Evolutionary conservation across 345 rosid species (phyloP).

Genomic region (Arabis alpina): DNA sequence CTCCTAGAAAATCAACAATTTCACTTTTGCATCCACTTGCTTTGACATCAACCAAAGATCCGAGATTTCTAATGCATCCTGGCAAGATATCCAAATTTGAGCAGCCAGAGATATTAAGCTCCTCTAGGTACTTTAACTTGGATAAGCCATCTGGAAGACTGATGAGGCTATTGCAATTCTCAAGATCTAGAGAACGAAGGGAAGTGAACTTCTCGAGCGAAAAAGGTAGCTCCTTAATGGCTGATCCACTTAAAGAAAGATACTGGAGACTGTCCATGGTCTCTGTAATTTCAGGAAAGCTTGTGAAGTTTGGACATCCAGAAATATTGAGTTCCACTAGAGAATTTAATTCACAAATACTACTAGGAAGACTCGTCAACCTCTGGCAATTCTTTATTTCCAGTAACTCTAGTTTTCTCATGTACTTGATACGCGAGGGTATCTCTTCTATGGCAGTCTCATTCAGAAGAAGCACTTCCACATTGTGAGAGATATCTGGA

Average conservation of each 20-base stretch:
- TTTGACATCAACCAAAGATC: slow-evolving; percentile 13
- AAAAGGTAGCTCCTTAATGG: slow-evolving; percentile 18
- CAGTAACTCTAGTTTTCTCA: slow-evolving; percentile 4
- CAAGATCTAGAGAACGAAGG: slow-evolving; percentile 19
- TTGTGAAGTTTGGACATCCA: slow-evolving; percentile 15
- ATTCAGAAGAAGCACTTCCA: background rate
- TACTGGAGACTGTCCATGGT: slow-evolving; percentile 14
- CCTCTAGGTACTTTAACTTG: slow-evolving; percentile 2
- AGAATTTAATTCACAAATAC: slow-evolving; percentile 9
- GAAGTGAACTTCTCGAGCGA: slow-evolving; percentile 6
- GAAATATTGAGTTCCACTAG: background rate
- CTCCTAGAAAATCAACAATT: background rate
- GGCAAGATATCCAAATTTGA: slow-evolving; percentile 16
- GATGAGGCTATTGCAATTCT: slow-evolving; percentile 7
- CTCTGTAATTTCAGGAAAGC: slow-evolving; percentile 21
- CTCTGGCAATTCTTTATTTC: background rate
- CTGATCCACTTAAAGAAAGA: slow-evolving; percentile 14
- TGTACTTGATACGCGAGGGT: slow-evolving; percentile 2
- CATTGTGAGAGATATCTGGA: background rate
- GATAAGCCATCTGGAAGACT: slow-evolving; percentile 16
- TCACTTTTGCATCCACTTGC: slow-evolving; percentile 11
- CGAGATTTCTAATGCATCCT: background rate
- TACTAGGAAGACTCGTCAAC: slow-evolving; percentile 16
- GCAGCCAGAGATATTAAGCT: slow-evolving; percentile 26
- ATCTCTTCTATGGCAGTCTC: slow-evolving; percentile 22